phyloP scores from a whole-genome alignment of 495 filamentous ascomycete species.

The Durotheca rogersii region DNA sequence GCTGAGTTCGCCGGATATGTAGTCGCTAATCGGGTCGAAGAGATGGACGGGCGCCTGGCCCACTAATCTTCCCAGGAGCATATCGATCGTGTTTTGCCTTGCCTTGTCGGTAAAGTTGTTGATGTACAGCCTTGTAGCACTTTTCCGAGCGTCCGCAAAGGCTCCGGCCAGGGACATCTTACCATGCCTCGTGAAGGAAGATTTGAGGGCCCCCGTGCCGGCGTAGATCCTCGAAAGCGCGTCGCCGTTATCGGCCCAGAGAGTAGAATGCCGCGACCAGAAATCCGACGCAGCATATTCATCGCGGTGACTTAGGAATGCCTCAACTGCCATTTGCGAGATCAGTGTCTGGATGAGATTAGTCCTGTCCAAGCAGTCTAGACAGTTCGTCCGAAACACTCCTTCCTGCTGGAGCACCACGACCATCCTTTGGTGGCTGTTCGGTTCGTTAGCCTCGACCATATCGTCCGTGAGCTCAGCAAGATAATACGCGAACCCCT shows the following conservation, averaged over 20 bases:
- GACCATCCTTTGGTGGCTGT: slow-evolving; percentile 50
- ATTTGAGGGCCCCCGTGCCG: slow-evolving; percentile 91
- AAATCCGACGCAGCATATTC: slow-evolving; percentile 72
- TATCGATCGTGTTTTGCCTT: slow-evolving; percentile 90
- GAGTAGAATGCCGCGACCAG: slow-evolving; percentile 82
- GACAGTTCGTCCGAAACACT: slow-evolving; percentile 91
- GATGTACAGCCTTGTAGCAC: slow-evolving; percentile 87
- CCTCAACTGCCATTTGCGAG: slow-evolving; percentile 84
- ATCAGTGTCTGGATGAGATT: slow-evolving; percentile 96
- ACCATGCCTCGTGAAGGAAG: slow-evolving; percentile 91
- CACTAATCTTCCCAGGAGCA: slow-evolving; percentile 79
- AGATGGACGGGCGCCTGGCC: slow-evolving; percentile 81
- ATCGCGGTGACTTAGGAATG: slow-evolving; percentile 69
- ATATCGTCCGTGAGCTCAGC: slow-evolving; percentile 66
- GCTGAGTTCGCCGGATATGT: slow-evolving; percentile 71
- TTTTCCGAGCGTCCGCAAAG: slow-evolving; percentile 93
- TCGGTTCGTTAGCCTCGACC: slow-evolving; percentile 27
- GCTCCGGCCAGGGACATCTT: slow-evolving; percentile 95
- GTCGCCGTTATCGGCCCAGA: slow-evolving; percentile 99
- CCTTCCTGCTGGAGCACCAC: slow-evolving; percentile 89
- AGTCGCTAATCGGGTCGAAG: slow-evolving; percentile 92
- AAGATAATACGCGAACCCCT: slow-evolving; percentile 87
- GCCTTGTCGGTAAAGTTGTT: slow-evolving; percentile 97
- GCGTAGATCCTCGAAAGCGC: slow-evolving; percentile 93
- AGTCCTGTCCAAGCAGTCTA: slow-evolving; percentile 94